Evolutionary conservation across 345 rosid species (phyloP).

Genomic region (Passiflora organensis): DNA sequence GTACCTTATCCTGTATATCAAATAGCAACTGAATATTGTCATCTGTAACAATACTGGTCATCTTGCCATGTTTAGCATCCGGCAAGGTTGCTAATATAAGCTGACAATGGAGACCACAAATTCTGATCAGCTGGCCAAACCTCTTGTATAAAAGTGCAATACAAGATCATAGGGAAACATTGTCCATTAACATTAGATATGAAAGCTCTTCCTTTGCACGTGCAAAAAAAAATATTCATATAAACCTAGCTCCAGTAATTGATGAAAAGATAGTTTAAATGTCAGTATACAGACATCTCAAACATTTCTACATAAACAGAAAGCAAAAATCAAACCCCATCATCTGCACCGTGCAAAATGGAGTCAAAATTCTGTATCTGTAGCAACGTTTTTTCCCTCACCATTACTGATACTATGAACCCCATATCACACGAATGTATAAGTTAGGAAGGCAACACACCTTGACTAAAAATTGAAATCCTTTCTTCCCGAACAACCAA

Average conservation of each 20-base stretch:
- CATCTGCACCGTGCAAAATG: background rate
- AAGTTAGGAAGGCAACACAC: too few relatives aligned
- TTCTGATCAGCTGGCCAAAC: background rate
- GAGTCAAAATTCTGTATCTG: too few relatives aligned
- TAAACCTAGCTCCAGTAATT: background rate
- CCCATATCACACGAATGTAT: too few relatives aligned
- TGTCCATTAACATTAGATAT: background rate
- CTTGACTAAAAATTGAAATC: too few relatives aligned
- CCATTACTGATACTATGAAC: too few relatives aligned
- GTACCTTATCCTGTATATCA: conserved; percentile 24
- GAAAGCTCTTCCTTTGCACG: background rate
- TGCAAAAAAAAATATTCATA: background rate
- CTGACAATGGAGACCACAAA: conserved; percentile 5
- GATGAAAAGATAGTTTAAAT: background rate
- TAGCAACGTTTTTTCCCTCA: too few relatives aligned
- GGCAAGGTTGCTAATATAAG: conserved; percentile 23
- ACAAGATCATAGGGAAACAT: background rate
- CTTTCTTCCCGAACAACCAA: too few relatives aligned
- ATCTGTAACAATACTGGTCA: conserved; percentile 17
- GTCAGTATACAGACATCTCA: background rate
- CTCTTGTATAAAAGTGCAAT: background rate
- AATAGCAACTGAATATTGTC: conserved; percentile 22
- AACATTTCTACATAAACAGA: background rate
- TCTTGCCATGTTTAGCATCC: conserved; percentile 1
- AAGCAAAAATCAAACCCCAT: background rate